A percentile compares a stretch with the other conserved stretches of the same genome.
phyloP scores from a whole-genome alignment of 768 basidiomycete species.

The Punctularia strigosozonata region DNA sequence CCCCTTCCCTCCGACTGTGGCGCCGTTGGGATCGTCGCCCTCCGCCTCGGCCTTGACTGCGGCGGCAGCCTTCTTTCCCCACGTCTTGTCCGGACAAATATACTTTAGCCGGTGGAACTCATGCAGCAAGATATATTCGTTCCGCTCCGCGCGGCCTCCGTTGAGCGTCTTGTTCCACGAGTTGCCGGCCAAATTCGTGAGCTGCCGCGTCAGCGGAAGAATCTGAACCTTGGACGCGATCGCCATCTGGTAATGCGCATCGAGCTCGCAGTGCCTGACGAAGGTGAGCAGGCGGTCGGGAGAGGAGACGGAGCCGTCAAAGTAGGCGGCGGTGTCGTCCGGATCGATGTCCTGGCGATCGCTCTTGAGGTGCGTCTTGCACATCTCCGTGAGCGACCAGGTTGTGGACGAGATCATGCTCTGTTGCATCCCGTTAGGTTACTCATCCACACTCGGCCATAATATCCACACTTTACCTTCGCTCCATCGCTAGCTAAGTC shows the following conservation, averaged over 20 bases:
- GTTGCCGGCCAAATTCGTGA: slow-evolving; percentile 94
- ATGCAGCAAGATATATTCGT: slow-evolving; percentile 97
- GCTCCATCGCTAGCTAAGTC: slow-evolving; percentile 93
- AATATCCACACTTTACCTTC: slow-evolving; percentile 27
- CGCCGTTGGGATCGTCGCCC: slow-evolving; percentile 34
- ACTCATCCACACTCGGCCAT: background rate
- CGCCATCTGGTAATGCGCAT: slow-evolving; percentile 96
- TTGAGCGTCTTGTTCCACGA: slow-evolving; percentile 97
- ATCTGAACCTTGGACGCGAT: slow-evolving; percentile 91
- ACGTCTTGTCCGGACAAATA: slow-evolving; percentile 91
- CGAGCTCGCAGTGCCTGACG: slow-evolving; percentile 87
- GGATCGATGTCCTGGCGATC: slow-evolving; percentile 92
- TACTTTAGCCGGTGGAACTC: slow-evolving; percentile 96
- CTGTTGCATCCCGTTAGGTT: slow-evolving; percentile 24
- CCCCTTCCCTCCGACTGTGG: slow-evolving; percentile 27
- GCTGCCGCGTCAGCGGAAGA: slow-evolving; percentile 80
- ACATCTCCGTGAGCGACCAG: slow-evolving; percentile 98
- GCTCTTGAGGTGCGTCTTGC: slow-evolving; percentile 73
- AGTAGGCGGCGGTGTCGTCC: slow-evolving; percentile 84
- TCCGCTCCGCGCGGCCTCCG: slow-evolving; percentile 95
- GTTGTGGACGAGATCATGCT: slow-evolving; percentile 96
- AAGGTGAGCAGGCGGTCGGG: slow-evolving; percentile 79
- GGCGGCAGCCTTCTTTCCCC: slow-evolving; percentile 57
- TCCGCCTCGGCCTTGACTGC: slow-evolving; percentile 45
- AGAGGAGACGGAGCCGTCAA: slow-evolving; percentile 70